Conservation (phyloP, 1,284 basidiomycete species). For the Amylostereum areolatum region DNA sequence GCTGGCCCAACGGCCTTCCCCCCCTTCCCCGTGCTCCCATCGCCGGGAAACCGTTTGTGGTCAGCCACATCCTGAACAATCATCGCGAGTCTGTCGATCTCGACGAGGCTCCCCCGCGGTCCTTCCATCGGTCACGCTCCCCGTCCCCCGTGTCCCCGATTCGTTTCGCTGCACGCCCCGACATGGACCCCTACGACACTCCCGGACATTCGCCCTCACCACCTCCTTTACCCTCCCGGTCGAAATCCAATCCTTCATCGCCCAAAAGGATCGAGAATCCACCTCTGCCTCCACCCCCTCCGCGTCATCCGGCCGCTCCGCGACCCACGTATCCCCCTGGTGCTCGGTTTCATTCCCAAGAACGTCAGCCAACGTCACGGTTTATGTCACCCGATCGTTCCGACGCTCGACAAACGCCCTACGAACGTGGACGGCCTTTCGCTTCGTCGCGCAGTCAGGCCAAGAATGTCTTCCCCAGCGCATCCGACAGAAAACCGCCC, state of each 20-base stretch:
- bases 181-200: slow-evolving; percentile 12
- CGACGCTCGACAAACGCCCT: no score
- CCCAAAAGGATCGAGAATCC: slow-evolving; percentile 5
- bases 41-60: neutral
- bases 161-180: neutral
- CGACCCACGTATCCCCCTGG: no score
- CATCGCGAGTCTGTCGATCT: neutral
- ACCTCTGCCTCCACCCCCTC: neutral
- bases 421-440: no score
- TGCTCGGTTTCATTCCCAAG: no score
- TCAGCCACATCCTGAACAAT: neutral
- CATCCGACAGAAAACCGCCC: no score
- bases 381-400: no score
- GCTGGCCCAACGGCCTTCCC: slow-evolving; percentile 23
- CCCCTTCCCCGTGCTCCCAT: slow-evolving; percentile 23
- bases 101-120: neutral
- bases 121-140: neutral
- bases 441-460: no score
- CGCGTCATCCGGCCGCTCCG: neutral
- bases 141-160: neutral
- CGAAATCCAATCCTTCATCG: slow-evolving; percentile 11
- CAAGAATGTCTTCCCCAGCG: no score
- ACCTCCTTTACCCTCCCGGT: neutral
- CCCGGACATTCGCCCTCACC: slow-evolving; percentile 30
- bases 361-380: no score